Evolutionary conservation across 805 yeast species (phyloP).

Genomic region (Saccharomycopsis sp.): DNA sequence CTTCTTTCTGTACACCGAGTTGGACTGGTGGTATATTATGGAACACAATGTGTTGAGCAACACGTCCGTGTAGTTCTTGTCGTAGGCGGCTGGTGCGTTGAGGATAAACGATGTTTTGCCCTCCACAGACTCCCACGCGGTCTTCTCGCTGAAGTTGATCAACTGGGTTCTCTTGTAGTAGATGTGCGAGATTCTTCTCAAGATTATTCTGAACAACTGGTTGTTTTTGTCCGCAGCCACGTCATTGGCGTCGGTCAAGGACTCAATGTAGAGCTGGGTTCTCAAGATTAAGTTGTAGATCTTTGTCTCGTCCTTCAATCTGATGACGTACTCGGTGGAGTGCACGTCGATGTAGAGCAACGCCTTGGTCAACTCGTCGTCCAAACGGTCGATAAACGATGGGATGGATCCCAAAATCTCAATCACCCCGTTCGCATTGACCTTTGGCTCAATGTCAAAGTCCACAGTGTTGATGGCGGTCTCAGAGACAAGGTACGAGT

Average conservation of each 20-base stretch:
- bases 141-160: conserved; percentile 58
- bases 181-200: conserved; percentile 84
- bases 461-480: conserved; percentile 65
- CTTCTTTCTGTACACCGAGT: conserved; percentile 65
- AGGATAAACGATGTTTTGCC: conserved; percentile 1
- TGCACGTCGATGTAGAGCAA: conserved; percentile 90
- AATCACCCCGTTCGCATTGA: conserved; percentile 58
- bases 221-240: conserved; percentile 34
- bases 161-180: conserved; percentile 85
- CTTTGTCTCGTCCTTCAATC: conserved; percentile 79
- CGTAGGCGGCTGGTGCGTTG: conserved; percentile 15
- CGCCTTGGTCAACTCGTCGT: conserved; percentile 87
- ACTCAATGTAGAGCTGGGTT: conserved; percentile 80
- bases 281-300: conserved; percentile 74
- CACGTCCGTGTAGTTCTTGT: conserved; percentile 39
- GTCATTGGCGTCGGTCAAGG: conserved; percentile 37
- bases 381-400: conserved; percentile 85
- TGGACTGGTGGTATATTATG: conserved; percentile 59
- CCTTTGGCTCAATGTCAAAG: conserved; percentile 62
- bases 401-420: conserved; percentile 78
- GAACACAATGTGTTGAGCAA: conserved; percentile 62
- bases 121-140: conserved; percentile 59
- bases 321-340: conserved; percentile 84
- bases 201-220: conserved; percentile 65
- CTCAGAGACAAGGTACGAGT: conserved; percentile 66